A percentile compares a stretch with the other conserved stretches of the same genome.
Conservation (phyloP, 2,329 filamentous ascomycete species). For the Neofusicoccum cordaticola region DNA sequence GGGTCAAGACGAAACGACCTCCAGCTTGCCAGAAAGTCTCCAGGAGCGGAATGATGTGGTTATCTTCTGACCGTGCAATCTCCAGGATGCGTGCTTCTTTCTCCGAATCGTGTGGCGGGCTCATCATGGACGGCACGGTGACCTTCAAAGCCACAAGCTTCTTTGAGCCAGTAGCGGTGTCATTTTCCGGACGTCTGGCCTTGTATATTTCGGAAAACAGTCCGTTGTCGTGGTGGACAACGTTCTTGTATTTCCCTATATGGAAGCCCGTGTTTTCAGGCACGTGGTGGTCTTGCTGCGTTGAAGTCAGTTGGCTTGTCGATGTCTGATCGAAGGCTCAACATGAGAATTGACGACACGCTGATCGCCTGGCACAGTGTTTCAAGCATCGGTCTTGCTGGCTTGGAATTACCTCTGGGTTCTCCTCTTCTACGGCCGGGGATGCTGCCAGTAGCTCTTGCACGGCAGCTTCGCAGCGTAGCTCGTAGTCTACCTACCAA, state of each 20-base stretch:
- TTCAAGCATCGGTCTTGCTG: neutral
- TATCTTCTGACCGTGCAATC: conserved; percentile 53
- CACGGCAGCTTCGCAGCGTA: conserved; percentile 21
- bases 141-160: conserved; percentile 74
- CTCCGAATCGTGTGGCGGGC: conserved; percentile 77
- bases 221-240: conserved; percentile 60
- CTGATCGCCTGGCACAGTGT: neutral
- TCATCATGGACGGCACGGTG: conserved; percentile 69
- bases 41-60: conserved; percentile 61
- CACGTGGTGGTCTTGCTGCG: neutral
- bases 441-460: neutral
- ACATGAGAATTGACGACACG: neutral
- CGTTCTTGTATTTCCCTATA: conserved; percentile 57
- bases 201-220: conserved; percentile 83
- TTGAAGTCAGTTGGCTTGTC: neutral
- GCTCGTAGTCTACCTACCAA: conserved; percentile 34
- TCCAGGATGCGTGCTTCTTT: conserved; percentile 75
- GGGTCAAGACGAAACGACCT: conserved; percentile 73
- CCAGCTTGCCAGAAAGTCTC: conserved; percentile 69
- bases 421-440: neutral
- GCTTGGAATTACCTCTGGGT: conserved; percentile 2
- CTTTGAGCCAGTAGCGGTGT: conserved; percentile 24
- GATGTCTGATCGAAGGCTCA: neutral
- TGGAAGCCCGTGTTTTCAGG: conserved; percentile 4
- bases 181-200: conserved; percentile 45